phyloP scores from a whole-genome alignment of 768 basidiomycete genomes.

The Tricholomella constricta region DNA sequence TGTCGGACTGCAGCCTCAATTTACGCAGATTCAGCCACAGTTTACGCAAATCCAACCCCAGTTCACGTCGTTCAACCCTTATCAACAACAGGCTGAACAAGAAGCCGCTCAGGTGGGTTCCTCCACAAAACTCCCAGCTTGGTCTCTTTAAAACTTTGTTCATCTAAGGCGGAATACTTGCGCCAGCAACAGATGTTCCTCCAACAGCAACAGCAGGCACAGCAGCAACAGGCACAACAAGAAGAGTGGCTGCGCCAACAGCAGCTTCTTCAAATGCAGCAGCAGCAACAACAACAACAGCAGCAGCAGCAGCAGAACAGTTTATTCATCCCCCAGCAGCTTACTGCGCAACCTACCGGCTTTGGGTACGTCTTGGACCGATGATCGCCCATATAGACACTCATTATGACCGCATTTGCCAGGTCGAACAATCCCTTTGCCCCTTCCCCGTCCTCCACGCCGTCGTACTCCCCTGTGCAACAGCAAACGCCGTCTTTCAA shows the following conservation, averaged over 20 bases:
- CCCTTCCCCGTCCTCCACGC: slow-evolving; percentile 36
- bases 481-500: slow-evolving; percentile 59
- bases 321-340: slow-evolving; percentile 28
- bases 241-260: slow-evolving; percentile 48
- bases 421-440: slow-evolving; percentile 98
- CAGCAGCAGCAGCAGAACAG: slow-evolving; percentile 46
- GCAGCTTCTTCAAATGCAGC: slow-evolving; percentile 46
- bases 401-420: slow-evolving; percentile 4
- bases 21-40: slow-evolving; percentile 68
- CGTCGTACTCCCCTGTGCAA: slow-evolving; percentile 30
- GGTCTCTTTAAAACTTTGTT: slow-evolving; percentile 21
- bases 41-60: slow-evolving; percentile 78
- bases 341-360: slow-evolving; percentile 63
- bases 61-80: slow-evolving; percentile 92
- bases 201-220: slow-evolving; percentile 52
- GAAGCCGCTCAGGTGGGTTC: slow-evolving; percentile 68
- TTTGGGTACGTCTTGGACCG: slow-evolving; percentile 57
- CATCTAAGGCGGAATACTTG: slow-evolving; percentile 64
- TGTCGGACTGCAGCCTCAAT: slow-evolving; percentile 56
- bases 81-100: slow-evolving; percentile 90
- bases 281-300: slow-evolving; percentile 58
- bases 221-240: slow-evolving; percentile 55
- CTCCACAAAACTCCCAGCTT: too few species aligned
- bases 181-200: slow-evolving; percentile 73
- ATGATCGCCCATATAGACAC: background rate